Evolutionary conservation across 371 early-diverging fungal species (phyloP).

Genomic region (Mucor circinelloides): DNA sequence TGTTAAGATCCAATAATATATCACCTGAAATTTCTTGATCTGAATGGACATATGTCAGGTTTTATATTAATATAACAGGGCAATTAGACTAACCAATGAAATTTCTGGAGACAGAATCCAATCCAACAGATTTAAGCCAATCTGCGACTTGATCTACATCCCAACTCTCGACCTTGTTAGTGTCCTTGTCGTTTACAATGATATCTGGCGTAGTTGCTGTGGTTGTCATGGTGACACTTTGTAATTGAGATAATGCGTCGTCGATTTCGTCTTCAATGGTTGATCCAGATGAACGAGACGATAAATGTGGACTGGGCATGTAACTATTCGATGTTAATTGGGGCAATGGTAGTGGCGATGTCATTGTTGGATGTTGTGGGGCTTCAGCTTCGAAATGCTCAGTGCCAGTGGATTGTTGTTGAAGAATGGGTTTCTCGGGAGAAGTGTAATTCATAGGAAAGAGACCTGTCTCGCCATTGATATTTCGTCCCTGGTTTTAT

Average conservation of each 20-base stretch:
- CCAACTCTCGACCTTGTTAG: conserved; percentile 37
- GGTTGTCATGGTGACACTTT: neutral
- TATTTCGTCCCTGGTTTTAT: conserved; percentile 49
- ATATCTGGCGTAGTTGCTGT: neutral
- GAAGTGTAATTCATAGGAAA: conserved; percentile 77
- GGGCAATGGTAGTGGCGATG: neutral
- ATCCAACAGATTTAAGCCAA: conserved; percentile 58
- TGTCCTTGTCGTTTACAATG: neutral
- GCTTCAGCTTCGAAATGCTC: neutral
- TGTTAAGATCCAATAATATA: conserved; percentile 63
- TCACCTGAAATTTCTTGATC: conserved; percentile 77
- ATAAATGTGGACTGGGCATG: conserved; percentile 21
- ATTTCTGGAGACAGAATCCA: conserved; percentile 51
- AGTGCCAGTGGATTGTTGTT: neutral
- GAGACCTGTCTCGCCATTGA: conserved; percentile 69
- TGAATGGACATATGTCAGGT: conserved; percentile 13
- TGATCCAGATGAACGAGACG: conserved; percentile 21
- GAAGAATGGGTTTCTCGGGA: conserved; percentile 24
- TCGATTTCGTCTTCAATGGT: conserved; percentile 38
- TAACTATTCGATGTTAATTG: conserved; percentile 1
- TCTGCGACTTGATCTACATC: conserved; percentile 42
- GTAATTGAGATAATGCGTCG: conserved; percentile 28
- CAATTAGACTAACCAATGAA: conserved; percentile 54
- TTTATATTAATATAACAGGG: neutral
- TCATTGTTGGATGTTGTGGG: neutral